Evolutionary conservation across 495 filamentous ascomycete genomes (phyloP).

Genomic region (Entonaema liquescens): DNA sequence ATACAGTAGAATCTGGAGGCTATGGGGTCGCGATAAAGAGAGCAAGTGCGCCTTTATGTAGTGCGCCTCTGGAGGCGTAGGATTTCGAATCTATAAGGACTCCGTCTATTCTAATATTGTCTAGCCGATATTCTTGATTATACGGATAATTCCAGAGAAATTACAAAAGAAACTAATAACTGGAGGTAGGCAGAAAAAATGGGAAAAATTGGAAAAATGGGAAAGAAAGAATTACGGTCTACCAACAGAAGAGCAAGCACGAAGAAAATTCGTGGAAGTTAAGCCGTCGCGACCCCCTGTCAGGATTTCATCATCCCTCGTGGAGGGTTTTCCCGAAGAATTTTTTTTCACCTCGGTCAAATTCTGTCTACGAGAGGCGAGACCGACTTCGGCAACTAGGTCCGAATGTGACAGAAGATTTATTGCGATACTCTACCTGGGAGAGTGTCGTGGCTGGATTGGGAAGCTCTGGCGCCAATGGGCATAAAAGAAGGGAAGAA

Average conservation of each 20-base stretch:
- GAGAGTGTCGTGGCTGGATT: slow-evolving; percentile 34
- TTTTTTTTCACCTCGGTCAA: slow-evolving; percentile 42
- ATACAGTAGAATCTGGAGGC: slow-evolving; percentile 27
- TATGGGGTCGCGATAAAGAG: slow-evolving; percentile 33
- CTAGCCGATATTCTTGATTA: slow-evolving; percentile 8
- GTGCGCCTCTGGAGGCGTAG: slow-evolving; percentile 28
- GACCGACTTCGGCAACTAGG: slow-evolving; percentile 37
- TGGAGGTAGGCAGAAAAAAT: slow-evolving; percentile 23
- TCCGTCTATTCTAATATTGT: slow-evolving; percentile 18
- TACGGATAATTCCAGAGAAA: not conserved
- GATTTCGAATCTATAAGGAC: slow-evolving; percentile 21
- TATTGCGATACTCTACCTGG: slow-evolving; percentile 36
- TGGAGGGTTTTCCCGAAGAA: slow-evolving; percentile 42
- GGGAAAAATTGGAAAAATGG: slow-evolving; percentile 10
- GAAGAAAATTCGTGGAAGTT: slow-evolving; percentile 27
- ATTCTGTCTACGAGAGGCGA: slow-evolving; percentile 28
- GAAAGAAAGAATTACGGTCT: slow-evolving; percentile 21
- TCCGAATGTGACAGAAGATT: slow-evolving; percentile 37
- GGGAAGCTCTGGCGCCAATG: slow-evolving; percentile 42
- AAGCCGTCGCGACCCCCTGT: slow-evolving; percentile 36
- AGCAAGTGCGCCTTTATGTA: slow-evolving; percentile 25
- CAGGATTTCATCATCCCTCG: slow-evolving; percentile 36
- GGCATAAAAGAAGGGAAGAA: slow-evolving; percentile 29
- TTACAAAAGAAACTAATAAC: slow-evolving; percentile 20
- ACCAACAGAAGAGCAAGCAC: slow-evolving; percentile 16